These are phyloP conservation scores for Bolboschoenoplectus hybrid DNA, from an alignment of 202 grass and related monocot genomes.

Conservation along the genomic window DNA sequence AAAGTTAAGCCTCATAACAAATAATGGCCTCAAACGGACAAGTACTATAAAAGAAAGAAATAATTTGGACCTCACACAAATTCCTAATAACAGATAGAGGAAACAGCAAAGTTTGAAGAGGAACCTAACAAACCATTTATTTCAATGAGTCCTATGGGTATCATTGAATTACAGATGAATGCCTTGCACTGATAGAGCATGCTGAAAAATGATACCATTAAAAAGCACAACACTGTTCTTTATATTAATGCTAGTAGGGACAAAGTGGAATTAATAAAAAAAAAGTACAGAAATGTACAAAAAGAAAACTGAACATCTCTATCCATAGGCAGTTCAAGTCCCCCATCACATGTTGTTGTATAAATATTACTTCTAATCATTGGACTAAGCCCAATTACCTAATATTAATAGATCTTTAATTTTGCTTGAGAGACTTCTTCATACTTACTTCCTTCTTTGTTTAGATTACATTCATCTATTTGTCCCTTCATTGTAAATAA, in stretches of 20 bases:
- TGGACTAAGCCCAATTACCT: neutral
- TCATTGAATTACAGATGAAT: neutral
- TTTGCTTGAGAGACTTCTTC: neutral
- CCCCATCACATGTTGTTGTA: slow-evolving; percentile 38
- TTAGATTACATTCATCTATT: neutral
- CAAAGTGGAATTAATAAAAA: neutral
- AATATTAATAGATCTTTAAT: neutral
- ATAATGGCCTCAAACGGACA: neutral
- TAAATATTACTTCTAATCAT: slow-evolving; percentile 13
- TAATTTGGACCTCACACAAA: neutral
- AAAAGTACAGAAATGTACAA: neutral
- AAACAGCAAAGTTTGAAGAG: slow-evolving; percentile 14
- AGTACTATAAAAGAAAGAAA: neutral
- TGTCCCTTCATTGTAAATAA: no score
- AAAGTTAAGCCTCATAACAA: no score
- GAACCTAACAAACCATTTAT: neutral
- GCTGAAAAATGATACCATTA: neutral
- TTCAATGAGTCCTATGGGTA: neutral
- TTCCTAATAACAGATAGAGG: neutral
- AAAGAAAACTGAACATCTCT: slow-evolving; percentile 34
- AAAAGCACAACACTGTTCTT: neutral
- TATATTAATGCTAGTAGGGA: neutral
- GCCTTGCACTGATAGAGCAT: neutral
- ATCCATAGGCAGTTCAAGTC: slow-evolving; percentile 16
- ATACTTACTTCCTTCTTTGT: neutral